Conservation (phyloP, 2,329 filamentous ascomycete genomes). For the Exophiala bonariae region DNA sequence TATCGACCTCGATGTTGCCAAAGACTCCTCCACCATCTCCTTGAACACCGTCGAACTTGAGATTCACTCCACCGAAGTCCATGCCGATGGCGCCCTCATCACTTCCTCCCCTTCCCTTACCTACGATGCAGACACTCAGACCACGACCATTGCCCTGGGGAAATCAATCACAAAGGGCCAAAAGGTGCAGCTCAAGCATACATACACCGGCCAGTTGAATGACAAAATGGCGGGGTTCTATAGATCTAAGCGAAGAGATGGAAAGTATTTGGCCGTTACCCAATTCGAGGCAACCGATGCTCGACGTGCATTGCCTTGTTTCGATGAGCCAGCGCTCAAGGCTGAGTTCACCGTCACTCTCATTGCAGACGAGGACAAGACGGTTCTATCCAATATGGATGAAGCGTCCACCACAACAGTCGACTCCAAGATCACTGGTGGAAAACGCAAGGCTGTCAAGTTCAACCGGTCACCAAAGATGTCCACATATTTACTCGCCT, state of each 20-base stretch:
- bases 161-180: constrained; percentile 70
- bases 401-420: constrained; percentile 77
- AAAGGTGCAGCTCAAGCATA: constrained; percentile 75
- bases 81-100: constrained; percentile 56
- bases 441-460: constrained; percentile 78
- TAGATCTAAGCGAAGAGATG: constrained; percentile 81
- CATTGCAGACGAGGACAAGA: constrained; percentile 84
- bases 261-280: constrained; percentile 80
- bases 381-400: constrained; percentile 96
- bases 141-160: constrained; percentile 76
- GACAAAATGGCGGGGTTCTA: constrained; percentile 99
- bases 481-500: constrained; percentile 94
- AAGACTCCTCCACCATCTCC: constrained; percentile 81
- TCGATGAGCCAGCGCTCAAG: constrained; percentile 93
- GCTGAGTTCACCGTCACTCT: constrained; percentile 89
- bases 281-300: constrained; percentile 98
- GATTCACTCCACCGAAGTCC: constrained; percentile 72
- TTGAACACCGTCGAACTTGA: constrained; percentile 87
- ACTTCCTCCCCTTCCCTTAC: constrained; percentile 67
- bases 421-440: constrained; percentile 60
- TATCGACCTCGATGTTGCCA: constrained; percentile 82
- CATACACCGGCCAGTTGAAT: constrained; percentile 78
- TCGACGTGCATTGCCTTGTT: constrained; percentile 89
- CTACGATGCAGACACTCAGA: constrained; percentile 77
- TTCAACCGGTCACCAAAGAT: constrained; percentile 92